Evolutionary conservation across 1,284 basidiomycete genomes (phyloP).

Genomic region (Ganoderma leucocontextum): DNA sequence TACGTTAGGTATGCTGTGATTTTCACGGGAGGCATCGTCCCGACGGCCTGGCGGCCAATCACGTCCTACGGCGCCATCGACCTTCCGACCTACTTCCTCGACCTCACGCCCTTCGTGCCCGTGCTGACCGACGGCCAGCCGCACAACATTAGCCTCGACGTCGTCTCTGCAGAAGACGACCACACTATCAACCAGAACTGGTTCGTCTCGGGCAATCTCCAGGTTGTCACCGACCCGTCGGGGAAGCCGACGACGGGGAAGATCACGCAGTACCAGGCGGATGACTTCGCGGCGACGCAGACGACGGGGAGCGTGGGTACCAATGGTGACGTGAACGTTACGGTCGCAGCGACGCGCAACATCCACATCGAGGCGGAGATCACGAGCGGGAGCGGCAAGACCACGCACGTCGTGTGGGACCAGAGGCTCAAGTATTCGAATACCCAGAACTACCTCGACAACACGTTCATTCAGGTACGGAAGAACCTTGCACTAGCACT

Average conservation of each 20-base stretch:
- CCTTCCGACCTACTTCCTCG: conserved; percentile 80
- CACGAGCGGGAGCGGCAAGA: conserved; percentile 62
- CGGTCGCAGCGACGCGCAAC: conserved; percentile 60
- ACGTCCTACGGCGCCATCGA: conserved; percentile 82
- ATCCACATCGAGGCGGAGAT: conserved; percentile 65
- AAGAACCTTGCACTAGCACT: no score
- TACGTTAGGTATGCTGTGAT: conserved; percentile 62
- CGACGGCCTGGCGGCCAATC: conserved; percentile 82
- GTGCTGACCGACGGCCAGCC: conserved; percentile 71
- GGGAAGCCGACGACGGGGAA: conserved; percentile 69
- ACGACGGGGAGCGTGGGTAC: conserved; percentile 52
- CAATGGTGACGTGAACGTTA: conserved; percentile 59
- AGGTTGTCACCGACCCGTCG: conserved; percentile 73
- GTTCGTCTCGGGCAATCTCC: conserved; percentile 79
- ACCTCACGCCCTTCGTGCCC: conserved; percentile 82
- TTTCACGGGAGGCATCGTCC: conserved; percentile 84
- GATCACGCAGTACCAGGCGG: conserved; percentile 64
- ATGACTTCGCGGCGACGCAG: conserved; percentile 61
- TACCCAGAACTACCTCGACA: conserved; percentile 59
- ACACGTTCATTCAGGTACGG: conserved; percentile 56
- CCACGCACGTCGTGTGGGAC: conserved; percentile 60
- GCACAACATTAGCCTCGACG: conserved; percentile 76
- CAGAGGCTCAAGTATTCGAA: conserved; percentile 65
- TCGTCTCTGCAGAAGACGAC: conserved; percentile 74
- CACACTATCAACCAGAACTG: conserved; percentile 76